Conservation (phyloP, 192 early-diverging fungal species). For the Entomortierella beljakovae region DNA sequence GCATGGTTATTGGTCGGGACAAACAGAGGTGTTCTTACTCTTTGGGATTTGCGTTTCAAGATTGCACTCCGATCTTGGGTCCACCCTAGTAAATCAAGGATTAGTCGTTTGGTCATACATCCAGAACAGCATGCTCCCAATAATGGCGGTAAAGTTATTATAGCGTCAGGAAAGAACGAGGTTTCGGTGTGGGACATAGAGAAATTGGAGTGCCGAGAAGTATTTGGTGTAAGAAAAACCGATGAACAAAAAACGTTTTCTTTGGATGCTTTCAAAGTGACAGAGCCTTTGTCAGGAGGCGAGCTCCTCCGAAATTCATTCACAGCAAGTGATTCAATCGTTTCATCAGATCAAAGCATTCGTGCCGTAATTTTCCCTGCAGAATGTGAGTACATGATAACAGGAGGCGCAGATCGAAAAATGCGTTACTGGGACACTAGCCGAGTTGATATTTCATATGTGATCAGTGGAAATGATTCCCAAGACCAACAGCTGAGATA, state of each 20-base stretch:
- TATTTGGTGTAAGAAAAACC: conserved; percentile 71
- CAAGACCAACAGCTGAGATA: conserved; percentile 70
- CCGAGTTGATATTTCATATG: conserved; percentile 76
- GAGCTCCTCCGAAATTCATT: conserved; percentile 68
- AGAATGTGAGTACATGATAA: conserved; percentile 75
- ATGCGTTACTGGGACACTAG: conserved; percentile 86
- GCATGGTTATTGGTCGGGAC: conserved; percentile 82
- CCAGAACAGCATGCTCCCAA: conserved; percentile 50
- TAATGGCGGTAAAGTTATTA: conserved; percentile 65
- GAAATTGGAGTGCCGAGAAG: conserved; percentile 72
- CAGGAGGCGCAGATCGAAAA: conserved; percentile 87
- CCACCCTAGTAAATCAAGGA: conserved; percentile 75
- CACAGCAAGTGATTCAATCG: conserved; percentile 65
- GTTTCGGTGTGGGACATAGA: conserved; percentile 88
- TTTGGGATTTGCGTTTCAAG: conserved; percentile 86
- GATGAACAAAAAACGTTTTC: conserved; percentile 60
- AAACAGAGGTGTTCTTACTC: conserved; percentile 76
- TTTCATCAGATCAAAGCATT: conserved; percentile 67
- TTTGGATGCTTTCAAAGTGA: conserved; percentile 62
- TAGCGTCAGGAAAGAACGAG: conserved; percentile 78
- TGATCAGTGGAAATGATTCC: conserved; percentile 73
- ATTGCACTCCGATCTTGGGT: conserved; percentile 78
- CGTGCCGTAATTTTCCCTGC: conserved; percentile 67
- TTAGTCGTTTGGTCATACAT: conserved; percentile 66
- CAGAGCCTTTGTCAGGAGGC: conserved; percentile 58